These are phyloP conservation scores for Stylonectria norvegica DNA, from an alignment of 2,329 filamentous ascomycete genomes.

Conservation along the genomic window DNA sequence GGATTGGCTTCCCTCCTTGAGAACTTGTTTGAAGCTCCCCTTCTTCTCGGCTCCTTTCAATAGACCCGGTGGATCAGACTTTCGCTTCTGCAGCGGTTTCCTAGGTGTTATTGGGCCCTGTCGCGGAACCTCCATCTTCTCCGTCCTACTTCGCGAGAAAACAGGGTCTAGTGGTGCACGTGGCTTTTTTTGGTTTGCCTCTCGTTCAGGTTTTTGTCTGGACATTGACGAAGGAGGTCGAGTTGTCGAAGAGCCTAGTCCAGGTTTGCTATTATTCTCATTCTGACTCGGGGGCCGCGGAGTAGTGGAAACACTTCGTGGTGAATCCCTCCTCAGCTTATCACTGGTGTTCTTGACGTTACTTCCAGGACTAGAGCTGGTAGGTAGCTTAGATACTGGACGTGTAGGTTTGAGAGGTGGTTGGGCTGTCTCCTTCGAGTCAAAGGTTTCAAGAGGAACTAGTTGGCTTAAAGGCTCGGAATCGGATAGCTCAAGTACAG, in stretches of 20 bases:
- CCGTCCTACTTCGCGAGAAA: constrained; percentile 28
- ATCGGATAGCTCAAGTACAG: constrained; percentile 27
- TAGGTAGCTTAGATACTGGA: too few relatives aligned
- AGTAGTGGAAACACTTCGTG: not conserved
- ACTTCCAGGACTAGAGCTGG: too few relatives aligned
- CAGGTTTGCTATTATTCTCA: constrained; percentile 7
- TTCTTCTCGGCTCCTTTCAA: constrained; percentile 40
- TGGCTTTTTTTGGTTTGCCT: constrained; percentile 24
- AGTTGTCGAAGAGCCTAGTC: constrained; percentile 6
- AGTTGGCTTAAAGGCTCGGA: constrained; percentile 17
- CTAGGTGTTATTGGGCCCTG: constrained; percentile 10
- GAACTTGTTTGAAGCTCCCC: constrained; percentile 45
- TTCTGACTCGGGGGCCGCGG: too few relatives aligned
- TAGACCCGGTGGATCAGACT: constrained; percentile 12
- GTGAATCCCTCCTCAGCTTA: too few relatives aligned
- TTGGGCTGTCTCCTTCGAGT: not conserved
- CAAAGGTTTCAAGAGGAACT: too few relatives aligned
- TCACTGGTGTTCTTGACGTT: too few relatives aligned
- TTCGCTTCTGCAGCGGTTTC: constrained; percentile 22
- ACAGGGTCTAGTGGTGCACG: constrained; percentile 15
- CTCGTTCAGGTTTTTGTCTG: constrained; percentile 13
- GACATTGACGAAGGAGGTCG: constrained; percentile 12
- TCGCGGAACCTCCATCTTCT: constrained; percentile 25
- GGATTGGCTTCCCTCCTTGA: constrained; percentile 49
- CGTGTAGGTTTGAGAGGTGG: too few relatives aligned